Conservation (phyloP, 768 basidiomycete species). For the Boletus speciosus region DNA sequence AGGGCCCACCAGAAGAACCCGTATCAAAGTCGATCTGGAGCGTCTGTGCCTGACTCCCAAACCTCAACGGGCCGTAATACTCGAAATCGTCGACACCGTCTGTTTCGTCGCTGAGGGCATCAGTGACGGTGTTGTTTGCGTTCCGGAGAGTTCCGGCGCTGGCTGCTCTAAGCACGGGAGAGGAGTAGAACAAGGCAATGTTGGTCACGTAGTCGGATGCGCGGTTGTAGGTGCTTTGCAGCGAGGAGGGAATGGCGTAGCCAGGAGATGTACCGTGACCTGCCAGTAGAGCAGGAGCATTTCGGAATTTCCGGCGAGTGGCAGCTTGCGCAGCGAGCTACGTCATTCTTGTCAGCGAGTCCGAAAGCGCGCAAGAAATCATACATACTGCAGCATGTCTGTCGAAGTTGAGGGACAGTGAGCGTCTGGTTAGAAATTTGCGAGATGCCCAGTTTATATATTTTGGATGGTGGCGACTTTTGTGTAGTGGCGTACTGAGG, state of each 20-base stretch:
- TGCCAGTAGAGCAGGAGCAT: slow-evolving; percentile 15
- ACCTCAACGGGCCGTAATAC: slow-evolving; percentile 42
- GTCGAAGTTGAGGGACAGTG: not conserved
- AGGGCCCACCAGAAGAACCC: slow-evolving; percentile 39
- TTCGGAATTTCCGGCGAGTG: slow-evolving; percentile 14
- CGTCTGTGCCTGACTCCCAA: slow-evolving; percentile 55
- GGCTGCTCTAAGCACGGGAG: not conserved
- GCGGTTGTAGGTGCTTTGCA: slow-evolving; percentile 13
- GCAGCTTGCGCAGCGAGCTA: slow-evolving; percentile 17
- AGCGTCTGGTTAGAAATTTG: not conserved
- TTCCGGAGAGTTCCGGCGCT: not conserved
- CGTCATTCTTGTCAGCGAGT: not conserved
- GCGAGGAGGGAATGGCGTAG: slow-evolving; percentile 11
- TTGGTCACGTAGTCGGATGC: slow-evolving; percentile 21
- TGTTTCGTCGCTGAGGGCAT: slow-evolving; percentile 39
- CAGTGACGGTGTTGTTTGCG: slow-evolving; percentile 1
- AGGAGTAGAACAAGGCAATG: not conserved
- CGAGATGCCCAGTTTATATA: not conserved
- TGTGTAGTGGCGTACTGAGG: slow-evolving; percentile 13
- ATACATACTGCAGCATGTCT: slow-evolving; percentile 11
- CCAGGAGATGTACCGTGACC: slow-evolving; percentile 2
- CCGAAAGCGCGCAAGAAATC: not conserved
- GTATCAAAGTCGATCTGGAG: slow-evolving; percentile 65
- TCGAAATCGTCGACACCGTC: slow-evolving; percentile 39
- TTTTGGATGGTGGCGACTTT: not conserved